Conservation (phyloP, 2,329 filamentous ascomycete species). For the Lithohypha guttulata region DNA sequence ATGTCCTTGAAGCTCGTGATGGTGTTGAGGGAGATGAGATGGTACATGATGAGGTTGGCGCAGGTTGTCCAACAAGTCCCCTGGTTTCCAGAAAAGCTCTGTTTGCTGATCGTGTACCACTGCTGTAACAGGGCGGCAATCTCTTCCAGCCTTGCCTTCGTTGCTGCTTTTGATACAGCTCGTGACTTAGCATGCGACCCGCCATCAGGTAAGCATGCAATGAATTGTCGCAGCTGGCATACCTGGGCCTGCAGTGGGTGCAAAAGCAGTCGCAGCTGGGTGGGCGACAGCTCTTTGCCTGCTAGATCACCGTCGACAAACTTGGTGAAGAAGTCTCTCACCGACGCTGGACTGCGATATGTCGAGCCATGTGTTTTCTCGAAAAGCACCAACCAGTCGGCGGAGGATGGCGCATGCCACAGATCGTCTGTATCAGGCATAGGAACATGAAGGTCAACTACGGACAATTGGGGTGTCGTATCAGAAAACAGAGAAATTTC, state of each 20-base stretch:
- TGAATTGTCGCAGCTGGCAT: slow-evolving; percentile 53
- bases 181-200: slow-evolving; percentile 27
- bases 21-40: slow-evolving; percentile 59
- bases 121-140: slow-evolving; percentile 53
- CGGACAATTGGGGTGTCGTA: slow-evolving; percentile 50
- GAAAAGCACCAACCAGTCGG: slow-evolving; percentile 50
- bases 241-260: slow-evolving; percentile 58
- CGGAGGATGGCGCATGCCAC: slow-evolving; percentile 50
- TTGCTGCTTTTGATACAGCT: slow-evolving; percentile 49
- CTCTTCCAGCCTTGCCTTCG: slow-evolving; percentile 51
- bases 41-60: slow-evolving; percentile 58
- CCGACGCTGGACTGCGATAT: slow-evolving; percentile 31
- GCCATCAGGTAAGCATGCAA: slow-evolving; percentile 53
- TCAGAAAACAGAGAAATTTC: slow-evolving; percentile 59
- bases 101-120: slow-evolving; percentile 56
- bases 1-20: slow-evolving; percentile 58
- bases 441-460: slow-evolving; percentile 54
- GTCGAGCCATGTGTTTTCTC: slow-evolving; percentile 49
- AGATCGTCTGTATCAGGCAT: slow-evolving; percentile 53
- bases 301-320: slow-evolving; percentile 55
- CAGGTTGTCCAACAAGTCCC: slow-evolving; percentile 47
- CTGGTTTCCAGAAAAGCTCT: slow-evolving; percentile 44
- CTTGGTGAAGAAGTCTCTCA: slow-evolving; percentile 56
- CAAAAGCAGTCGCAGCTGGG: slow-evolving; percentile 54
- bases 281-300: slow-evolving; percentile 36